These are phyloP conservation scores for Chlorencoelia australis DNA, from an alignment of 2,329 filamentous ascomycete species.

Conservation along the genomic window DNA sequence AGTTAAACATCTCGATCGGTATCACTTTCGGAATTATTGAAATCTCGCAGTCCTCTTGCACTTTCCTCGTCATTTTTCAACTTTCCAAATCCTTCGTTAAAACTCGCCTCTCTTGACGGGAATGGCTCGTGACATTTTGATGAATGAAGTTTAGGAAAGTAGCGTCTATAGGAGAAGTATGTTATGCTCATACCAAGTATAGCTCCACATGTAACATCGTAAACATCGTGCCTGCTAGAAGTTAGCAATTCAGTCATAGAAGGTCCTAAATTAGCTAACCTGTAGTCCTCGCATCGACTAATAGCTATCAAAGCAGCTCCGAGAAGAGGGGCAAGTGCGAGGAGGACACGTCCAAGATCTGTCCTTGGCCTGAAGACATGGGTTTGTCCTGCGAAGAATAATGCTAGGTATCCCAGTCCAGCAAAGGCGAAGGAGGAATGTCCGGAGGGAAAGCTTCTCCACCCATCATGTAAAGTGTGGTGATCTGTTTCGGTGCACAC, in stretches of 20 bases:
- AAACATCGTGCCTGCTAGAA: slow-evolving; percentile 47
- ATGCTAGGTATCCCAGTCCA: slow-evolving; percentile 63
- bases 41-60: slow-evolving; percentile 10
- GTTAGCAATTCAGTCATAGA: slow-evolving; percentile 3
- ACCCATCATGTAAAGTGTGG: slow-evolving; percentile 68
- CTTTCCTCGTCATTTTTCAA: slow-evolving; percentile 25
- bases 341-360: slow-evolving; percentile 44
- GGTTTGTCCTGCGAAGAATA: slow-evolving; percentile 60
- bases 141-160: slow-evolving; percentile 48
- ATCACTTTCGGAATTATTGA: too few relatives aligned
- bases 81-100: slow-evolving; percentile 25
- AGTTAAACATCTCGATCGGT: too few relatives aligned
- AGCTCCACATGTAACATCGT: slow-evolving; percentile 54
- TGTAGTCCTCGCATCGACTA: slow-evolving; percentile 58
- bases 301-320: slow-evolving; percentile 60
- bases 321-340: slow-evolving; percentile 49
- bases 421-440: slow-evolving; percentile 73
- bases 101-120: slow-evolving; percentile 28
- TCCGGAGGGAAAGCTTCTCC: slow-evolving; percentile 74
- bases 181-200: slow-evolving; percentile 49
- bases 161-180: slow-evolving; percentile 56
- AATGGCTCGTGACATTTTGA: slow-evolving; percentile 47
- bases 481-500: slow-evolving; percentile 64
- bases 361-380: slow-evolving; percentile 38
- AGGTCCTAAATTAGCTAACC: slow-evolving; percentile 26